These are phyloP conservation scores for Mortierella sp. DNA, from an alignment of 371 early-diverging fungal species.

Conservation along the genomic window DNA sequence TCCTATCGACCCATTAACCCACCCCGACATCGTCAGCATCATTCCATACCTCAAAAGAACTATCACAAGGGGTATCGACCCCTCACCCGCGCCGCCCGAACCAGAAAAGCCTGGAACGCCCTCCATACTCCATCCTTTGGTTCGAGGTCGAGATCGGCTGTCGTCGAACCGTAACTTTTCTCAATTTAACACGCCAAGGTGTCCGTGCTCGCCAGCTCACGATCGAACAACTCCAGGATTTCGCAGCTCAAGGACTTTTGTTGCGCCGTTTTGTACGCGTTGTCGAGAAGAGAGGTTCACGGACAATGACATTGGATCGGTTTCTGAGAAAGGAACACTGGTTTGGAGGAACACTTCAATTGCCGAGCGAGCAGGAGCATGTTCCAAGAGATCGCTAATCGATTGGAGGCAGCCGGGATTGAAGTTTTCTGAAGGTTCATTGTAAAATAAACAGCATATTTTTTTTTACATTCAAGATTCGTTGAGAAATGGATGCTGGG, in stretches of 20 bases:
- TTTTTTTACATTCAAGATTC: neutral
- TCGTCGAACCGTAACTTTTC: neutral
- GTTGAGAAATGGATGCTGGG: neutral
- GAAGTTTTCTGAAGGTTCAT: neutral
- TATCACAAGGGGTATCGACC: neutral
- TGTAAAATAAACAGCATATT: neutral
- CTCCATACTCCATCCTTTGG: slow-evolving; percentile 9
- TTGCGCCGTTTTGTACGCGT: neutral
- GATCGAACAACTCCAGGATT: neutral
- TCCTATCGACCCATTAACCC: neutral
- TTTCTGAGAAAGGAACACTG: slow-evolving; percentile 5
- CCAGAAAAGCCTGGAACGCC: slow-evolving; percentile 9
- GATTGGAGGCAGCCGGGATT: neutral
- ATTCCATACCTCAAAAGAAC: neutral
- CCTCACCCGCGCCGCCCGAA: neutral
- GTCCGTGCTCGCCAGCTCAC: neutral
- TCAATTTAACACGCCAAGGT: neutral
- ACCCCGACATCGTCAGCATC: slow-evolving; percentile 14
- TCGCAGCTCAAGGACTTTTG: neutral
- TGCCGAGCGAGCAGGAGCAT: neutral
- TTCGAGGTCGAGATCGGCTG: neutral
- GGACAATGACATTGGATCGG: slow-evolving; percentile 1
- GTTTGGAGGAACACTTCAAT: neutral
- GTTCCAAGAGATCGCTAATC: neutral
- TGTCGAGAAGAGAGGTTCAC: neutral